phyloP scores from a whole-genome alignment of 257 asterid genomes.

The Salvia hispanica region DNA sequence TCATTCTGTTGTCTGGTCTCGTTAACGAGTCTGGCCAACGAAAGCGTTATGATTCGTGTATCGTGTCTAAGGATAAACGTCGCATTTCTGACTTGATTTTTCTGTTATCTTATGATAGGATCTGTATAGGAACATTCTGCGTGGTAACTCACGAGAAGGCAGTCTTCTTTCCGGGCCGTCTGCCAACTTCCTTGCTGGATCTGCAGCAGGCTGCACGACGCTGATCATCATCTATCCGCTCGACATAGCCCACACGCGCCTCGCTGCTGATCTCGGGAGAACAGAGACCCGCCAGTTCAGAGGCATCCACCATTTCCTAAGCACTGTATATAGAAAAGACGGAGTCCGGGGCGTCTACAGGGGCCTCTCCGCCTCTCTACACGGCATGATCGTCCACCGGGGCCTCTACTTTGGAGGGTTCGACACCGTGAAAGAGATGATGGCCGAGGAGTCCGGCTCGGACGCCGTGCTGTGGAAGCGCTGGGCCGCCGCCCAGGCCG shows the following conservation, averaged over 20 bases:
- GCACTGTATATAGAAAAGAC: constrained; percentile 55
- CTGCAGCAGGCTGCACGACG: constrained; percentile 92
- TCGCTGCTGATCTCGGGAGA: constrained; percentile 90
- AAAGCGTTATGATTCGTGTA: background rate
- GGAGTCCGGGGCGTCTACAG: constrained; percentile 83
- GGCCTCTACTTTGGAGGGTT: constrained; percentile 93
- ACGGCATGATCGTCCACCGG: constrained; percentile 88
- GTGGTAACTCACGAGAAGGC: constrained; percentile 52
- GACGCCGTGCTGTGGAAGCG: constrained; percentile 84
- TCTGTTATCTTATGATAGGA: constrained; percentile 50
- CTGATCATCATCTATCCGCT: constrained; percentile 89
- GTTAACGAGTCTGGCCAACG: background rate
- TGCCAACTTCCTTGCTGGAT: constrained; percentile 76
- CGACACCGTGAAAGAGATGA: constrained; percentile 75
- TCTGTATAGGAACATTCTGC: constrained; percentile 70
- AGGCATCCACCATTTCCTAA: constrained; percentile 80
- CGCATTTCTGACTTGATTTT: background rate
- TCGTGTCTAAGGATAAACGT: too few species aligned
- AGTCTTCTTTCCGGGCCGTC: constrained; percentile 68
- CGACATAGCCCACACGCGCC: constrained; percentile 94
- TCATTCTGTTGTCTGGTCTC: background rate
- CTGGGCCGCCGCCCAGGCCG: constrained; percentile 91
- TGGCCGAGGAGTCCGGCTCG: constrained; percentile 46
- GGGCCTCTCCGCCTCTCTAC: constrained; percentile 90
- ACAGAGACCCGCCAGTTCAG: constrained; percentile 75